Percentiles rank a stretch among this genome's conserved stretches.
phyloP scores from a whole-genome alignment of 2,329 filamentous ascomycete species.

The Aspergillus sp. region DNA sequence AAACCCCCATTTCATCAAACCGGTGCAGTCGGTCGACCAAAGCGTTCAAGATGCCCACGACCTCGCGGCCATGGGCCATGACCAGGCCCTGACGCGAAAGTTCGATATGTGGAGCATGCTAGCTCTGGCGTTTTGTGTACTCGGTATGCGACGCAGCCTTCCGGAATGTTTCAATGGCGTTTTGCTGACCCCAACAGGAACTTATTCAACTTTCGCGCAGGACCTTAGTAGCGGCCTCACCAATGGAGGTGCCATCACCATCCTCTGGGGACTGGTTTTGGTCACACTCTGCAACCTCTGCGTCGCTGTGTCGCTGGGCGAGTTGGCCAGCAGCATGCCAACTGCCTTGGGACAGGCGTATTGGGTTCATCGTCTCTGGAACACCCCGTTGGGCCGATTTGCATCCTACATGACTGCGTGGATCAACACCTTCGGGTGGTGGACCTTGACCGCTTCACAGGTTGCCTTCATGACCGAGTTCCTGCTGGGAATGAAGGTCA shows the following conservation, averaged over 20 bases:
- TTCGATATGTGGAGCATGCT: slow-evolving; percentile 58
- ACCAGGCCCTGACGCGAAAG: slow-evolving; percentile 44
- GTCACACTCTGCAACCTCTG: slow-evolving; percentile 60
- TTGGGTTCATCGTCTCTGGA: slow-evolving; percentile 51
- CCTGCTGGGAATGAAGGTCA: slow-evolving; percentile 54
- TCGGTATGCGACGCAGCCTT: too few species aligned
- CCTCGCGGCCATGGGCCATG: slow-evolving; percentile 42
- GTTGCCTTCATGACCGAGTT: slow-evolving; percentile 60
- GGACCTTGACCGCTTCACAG: slow-evolving; percentile 55
- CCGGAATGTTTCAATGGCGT: too few species aligned
- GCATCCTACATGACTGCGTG: slow-evolving; percentile 57
- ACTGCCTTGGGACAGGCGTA: slow-evolving; percentile 60
- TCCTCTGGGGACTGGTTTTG: slow-evolving; percentile 67
- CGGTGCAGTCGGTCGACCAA: slow-evolving; percentile 29
- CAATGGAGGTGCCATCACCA: slow-evolving; percentile 64
- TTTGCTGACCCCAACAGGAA: slow-evolving; percentile 31
- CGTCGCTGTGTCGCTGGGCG: slow-evolving; percentile 65
- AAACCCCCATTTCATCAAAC: slow-evolving; percentile 24
- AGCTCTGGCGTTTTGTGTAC: slow-evolving; percentile 55
- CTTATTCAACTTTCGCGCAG: slow-evolving; percentile 58
- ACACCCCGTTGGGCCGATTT: slow-evolving; percentile 45
- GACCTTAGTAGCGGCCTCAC: slow-evolving; percentile 51
- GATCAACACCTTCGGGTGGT: slow-evolving; percentile 62
- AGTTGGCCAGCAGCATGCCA: slow-evolving; percentile 64
- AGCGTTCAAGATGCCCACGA: slow-evolving; percentile 40